Base-by-base conservation (phyloP, 106 monocot genomes). In the Dendrobium chrysotoxum region DNA sequence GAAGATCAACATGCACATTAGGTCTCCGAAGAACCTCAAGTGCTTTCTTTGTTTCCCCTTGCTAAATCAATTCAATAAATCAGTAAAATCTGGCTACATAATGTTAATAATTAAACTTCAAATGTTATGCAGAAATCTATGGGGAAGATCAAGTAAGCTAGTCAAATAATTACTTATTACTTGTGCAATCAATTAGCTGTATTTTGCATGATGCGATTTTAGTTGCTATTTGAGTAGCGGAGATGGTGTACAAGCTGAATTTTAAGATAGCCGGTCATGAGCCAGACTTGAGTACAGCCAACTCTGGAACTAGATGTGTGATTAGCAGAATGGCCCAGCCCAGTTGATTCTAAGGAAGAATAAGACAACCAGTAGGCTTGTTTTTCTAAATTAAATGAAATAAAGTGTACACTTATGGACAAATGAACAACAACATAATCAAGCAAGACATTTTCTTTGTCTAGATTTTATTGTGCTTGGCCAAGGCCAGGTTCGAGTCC, bases 21-120 rank as follows among this genome's bases (percentile, higher is more conserved):
- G 88, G 95, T 84, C 81, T 87, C 77, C 93, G 95, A 85, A 99
- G 95, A 6, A 93, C 92, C 70, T 95, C 95, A 76, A 99, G 68
- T 68, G 93, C 99, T 84, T 93, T 99, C 83, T 86, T 95, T 81
- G 91, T 83, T 89, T 99, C 99, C 81, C 99, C 95, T 95, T 99
- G 95, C 99, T 99, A 80, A 81, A 28, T 23, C 4, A 28, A 82
- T 12, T 28, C 53, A 79, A 66, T 16, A 86, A 41, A 47, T 83
- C 44, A 71, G 35, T 68, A 21, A 76, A 77, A 35, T 46, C 6
- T 46, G 28, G 53, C 40, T 20, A 82, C 64, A 53, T 35, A 35
- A 35, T 35, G 30, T 35, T 16, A 71, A 26, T 35, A 71, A 30
- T 30, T 71, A 31, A 28, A 71, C 28, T 35, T 71, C 70, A 71